These are phyloP conservation scores for Papilionanthe hybrid DNA, from an alignment of 116 monocot genomes.

Conservation along the genomic window DNA sequence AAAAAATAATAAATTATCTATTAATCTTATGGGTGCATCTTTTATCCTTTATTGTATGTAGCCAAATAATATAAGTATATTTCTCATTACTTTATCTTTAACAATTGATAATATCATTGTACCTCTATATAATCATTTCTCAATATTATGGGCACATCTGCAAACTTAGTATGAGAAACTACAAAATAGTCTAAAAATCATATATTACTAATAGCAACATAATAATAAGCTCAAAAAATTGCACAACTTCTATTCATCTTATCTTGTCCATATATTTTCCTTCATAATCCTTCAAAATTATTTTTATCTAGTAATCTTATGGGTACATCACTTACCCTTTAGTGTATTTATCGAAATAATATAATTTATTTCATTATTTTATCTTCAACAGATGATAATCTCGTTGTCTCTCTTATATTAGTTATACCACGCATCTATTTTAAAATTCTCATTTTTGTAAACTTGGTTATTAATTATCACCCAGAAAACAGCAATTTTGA, in stretches of 20 bases:
- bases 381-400: background rate
- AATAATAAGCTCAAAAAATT: background rate
- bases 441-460: background rate
- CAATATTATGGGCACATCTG: no score
- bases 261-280: background rate
- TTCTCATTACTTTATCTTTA: background rate
- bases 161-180: no score
- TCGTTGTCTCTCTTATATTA: background rate
- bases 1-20: background rate
- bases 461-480: background rate
- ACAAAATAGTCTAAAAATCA: no score
- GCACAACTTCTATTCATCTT: background rate
- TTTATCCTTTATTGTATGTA: background rate
- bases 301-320: background rate
- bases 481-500: background rate
- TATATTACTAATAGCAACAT: no score
- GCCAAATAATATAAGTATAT: background rate
- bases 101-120: background rate
- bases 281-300: background rate
- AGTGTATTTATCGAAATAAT: background rate
- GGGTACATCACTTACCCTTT: background rate
- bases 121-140: no score
- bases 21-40: background rate
- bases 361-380: background rate
- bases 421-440: background rate